Base-by-base conservation (phyloP, 306 rosid genomes). In the Casuarina equisetifolia region DNA sequence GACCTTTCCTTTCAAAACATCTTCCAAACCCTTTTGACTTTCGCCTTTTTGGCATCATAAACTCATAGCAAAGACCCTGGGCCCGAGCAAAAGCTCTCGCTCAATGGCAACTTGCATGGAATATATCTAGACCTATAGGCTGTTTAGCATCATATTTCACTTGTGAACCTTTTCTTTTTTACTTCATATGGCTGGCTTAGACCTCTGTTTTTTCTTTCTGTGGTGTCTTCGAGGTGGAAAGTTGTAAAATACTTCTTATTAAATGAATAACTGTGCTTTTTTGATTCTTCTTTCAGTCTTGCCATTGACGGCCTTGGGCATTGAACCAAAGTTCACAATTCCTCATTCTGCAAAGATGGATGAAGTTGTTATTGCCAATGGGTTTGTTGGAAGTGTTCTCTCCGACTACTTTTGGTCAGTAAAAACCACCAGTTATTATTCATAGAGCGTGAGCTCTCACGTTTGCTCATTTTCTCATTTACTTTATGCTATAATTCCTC, bases 281-380 rank as follows among this genome's bases (percentile, higher is more conserved):
- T 73, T 53, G 52, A 17, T 76, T 32, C 67, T 73, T 71, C 39
- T 78, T 80, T 76, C 90, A 96, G 99, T 91, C 71, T 92, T 91
- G 97, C 99, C 99, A 43, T 84, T 92, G 87, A 82, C 91, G 39
- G 99, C 99, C 16, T 78, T 96, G 85, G 99, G 99, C 77, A 86
- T 96, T 69, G 99, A 96, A 80, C 98, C 99, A 1, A 91, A 91
- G 87, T 92, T 96, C 79, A 69, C 87, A 6, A 89, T 96, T 85
- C 99, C 99, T 48, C 96, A 87, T 76, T 87, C 98, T 55, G 85
- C 82, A 77, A 88, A 71, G 73, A 55, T 89, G 83, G 99, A 96
- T 8, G 99, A 96, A 86, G 90, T 92, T 57, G 97, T 96, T 86
- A 83, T 92, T 70, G 99, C 97, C 76, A 96, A 96, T 54, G 99